Evolutionary conservation across 495 filamentous ascomycete species (phyloP).

Genomic region (Talaromyces trachyspermus): DNA sequence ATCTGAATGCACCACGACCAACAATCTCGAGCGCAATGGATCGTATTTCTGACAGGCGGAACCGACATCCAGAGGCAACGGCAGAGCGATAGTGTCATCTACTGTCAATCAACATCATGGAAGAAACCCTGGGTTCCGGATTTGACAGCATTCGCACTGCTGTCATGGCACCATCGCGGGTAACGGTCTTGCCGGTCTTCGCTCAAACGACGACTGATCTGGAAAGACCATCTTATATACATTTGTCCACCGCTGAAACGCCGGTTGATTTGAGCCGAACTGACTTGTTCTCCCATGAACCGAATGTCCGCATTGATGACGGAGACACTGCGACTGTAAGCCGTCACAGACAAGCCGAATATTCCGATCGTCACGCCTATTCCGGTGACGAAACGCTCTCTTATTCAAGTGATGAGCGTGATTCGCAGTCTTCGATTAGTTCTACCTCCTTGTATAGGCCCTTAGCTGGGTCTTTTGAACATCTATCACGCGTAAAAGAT

Average conservation of each 20-base stretch:
- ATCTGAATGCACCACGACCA: too few relatives aligned
- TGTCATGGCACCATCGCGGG: background rate
- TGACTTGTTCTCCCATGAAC: background rate
- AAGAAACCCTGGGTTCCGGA: conserved; percentile 6
- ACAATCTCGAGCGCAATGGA: conserved; percentile 6
- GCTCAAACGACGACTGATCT: background rate
- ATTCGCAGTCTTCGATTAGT: too few relatives aligned
- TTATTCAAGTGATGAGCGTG: too few relatives aligned
- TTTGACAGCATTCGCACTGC: conserved; percentile 7
- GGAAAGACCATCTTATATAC: background rate
- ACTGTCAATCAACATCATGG: background rate
- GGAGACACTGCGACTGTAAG: too few relatives aligned
- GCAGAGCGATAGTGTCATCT: background rate
- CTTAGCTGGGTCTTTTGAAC: too few relatives aligned
- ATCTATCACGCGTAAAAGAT: too few relatives aligned
- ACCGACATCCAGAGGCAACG: background rate
- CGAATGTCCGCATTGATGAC: background rate
- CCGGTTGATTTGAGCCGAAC: background rate
- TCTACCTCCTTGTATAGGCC: too few relatives aligned
- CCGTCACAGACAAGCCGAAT: too few relatives aligned
- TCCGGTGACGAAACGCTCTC: too few relatives aligned
- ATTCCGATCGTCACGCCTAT: too few relatives aligned
- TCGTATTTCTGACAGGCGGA: background rate
- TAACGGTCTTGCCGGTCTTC: background rate
- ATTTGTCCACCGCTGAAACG: background rate